Evolutionary conservation across 2,329 filamentous ascomycete species (phyloP).

Genomic region (Pseudopithomyces chartarum): DNA sequence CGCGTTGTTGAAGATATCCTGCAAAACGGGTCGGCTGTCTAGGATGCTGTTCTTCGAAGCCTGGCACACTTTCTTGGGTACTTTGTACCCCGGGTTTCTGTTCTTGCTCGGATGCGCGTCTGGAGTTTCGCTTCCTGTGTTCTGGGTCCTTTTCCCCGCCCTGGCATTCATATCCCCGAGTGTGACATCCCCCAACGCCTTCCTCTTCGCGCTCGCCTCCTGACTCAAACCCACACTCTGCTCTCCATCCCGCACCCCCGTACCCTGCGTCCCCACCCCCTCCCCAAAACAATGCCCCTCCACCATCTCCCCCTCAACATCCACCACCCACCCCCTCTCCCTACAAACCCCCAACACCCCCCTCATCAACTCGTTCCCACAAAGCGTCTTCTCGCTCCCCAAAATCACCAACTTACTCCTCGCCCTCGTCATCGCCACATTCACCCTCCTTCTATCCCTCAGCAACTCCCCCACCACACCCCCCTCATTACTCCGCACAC

Average conservation of each 20-base stretch:
- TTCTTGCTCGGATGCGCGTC: constrained; percentile 41
- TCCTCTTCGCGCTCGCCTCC: constrained; percentile 43
- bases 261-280: constrained; percentile 47
- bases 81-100: constrained; percentile 56
- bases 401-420: constrained; percentile 90
- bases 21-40: constrained; percentile 70
- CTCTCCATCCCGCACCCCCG: neutral
- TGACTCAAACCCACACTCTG: constrained; percentile 13
- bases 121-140: constrained; percentile 26
- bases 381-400: constrained; percentile 79
- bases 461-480: constrained; percentile 87
- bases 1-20: constrained; percentile 73
- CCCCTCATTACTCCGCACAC: constrained; percentile 84
- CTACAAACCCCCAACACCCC: constrained; percentile 80
- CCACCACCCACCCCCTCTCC: constrained; percentile 75
- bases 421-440: constrained; percentile 92
- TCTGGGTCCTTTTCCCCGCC: constrained; percentile 23
- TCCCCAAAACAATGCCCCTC: constrained; percentile 72
- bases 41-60: constrained; percentile 62
- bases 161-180: constrained; percentile 14
- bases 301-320: constrained; percentile 68
- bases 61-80: constrained; percentile 65
- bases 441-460: constrained; percentile 90
- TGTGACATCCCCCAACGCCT: constrained; percentile 30
- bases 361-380: constrained; percentile 71